Evolutionary conservation across 345 rosid genomes (phyloP).

Genomic region (Carallia brachiata): DNA sequence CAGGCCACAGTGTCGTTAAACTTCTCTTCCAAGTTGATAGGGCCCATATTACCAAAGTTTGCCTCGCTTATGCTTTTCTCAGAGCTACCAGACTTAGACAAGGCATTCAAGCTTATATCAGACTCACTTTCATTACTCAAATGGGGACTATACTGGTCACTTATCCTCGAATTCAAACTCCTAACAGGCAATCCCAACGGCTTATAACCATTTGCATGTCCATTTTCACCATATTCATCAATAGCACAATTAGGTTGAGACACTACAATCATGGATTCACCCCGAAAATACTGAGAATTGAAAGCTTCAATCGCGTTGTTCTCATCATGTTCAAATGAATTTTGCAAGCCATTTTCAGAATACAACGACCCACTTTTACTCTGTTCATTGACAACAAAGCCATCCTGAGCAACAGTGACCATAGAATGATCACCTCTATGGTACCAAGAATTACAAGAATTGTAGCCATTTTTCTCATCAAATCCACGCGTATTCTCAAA

Average conservation of each 20-base stretch:
- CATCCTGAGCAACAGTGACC: background rate
- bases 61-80: constrained; percentile 25
- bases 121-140: constrained; percentile 35
- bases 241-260: constrained; percentile 48
- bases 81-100: constrained; percentile 8
- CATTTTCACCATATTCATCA: constrained; percentile 28
- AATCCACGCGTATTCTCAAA: constrained; percentile 40
- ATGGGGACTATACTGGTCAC: constrained; percentile 17
- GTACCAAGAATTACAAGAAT: constrained; percentile 14
- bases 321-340: constrained; percentile 24
- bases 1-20: constrained; percentile 31
- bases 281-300: constrained; percentile 56
- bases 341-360: constrained; percentile 31
- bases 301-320: constrained; percentile 46
- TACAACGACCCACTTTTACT: constrained; percentile 19
- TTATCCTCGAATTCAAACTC: constrained; percentile 52
- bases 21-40: constrained; percentile 34
- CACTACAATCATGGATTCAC: constrained; percentile 52
- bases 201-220: constrained; percentile 20
- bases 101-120: constrained; percentile 26
- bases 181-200: constrained; percentile 80
- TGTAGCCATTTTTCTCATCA: constrained; percentile 31
- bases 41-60: constrained; percentile 29
- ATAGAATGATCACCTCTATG: constrained; percentile 10
- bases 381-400: constrained; percentile 22